Conservation (phyloP, 2,329 filamentous ascomycete species). For the Sporothrix dimorphospora region DNA sequence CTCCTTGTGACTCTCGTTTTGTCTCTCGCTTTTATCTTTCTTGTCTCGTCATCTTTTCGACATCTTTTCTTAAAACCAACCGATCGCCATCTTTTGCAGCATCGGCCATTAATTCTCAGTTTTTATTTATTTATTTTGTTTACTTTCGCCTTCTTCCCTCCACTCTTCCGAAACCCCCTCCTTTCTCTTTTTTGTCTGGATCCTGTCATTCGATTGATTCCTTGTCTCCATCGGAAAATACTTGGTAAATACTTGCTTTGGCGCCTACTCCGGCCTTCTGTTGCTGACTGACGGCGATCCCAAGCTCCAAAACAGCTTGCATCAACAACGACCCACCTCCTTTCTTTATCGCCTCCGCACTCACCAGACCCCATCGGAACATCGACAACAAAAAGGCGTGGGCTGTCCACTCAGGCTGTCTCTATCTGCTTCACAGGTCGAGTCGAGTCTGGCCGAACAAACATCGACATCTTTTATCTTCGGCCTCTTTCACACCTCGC, state of each 20-base stretch:
- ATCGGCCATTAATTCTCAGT: neutral
- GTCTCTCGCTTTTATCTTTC: neutral
- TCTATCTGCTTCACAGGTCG: neutral
- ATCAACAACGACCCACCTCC: slow-evolving; percentile 20
- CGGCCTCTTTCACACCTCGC: neutral
- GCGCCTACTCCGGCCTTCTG: slow-evolving; percentile 18
- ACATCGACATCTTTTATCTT: neutral
- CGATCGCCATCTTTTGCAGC: slow-evolving; percentile 11
- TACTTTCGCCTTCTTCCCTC: neutral
- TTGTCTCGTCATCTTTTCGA: neutral
- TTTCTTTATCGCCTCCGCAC: slow-evolving; percentile 14
- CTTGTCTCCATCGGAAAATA: neutral
- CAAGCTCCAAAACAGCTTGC: slow-evolving; percentile 23
- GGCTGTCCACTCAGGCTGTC: neutral
- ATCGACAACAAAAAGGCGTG: slow-evolving; percentile 11
- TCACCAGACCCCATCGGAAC: neutral
- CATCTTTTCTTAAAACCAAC: neutral
- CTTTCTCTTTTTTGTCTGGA: neutral
- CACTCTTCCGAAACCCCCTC: neutral
- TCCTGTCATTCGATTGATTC: neutral
- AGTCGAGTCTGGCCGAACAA: neutral
- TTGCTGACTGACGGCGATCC: slow-evolving; percentile 28
- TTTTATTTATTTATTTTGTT: slow-evolving; percentile 9
- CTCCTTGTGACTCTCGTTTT: slow-evolving; percentile 1
- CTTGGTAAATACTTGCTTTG: slow-evolving; percentile 18